Conservation (phyloP, 2,329 filamentous ascomycete species). For the Davidsoniella eucalypti region DNA sequence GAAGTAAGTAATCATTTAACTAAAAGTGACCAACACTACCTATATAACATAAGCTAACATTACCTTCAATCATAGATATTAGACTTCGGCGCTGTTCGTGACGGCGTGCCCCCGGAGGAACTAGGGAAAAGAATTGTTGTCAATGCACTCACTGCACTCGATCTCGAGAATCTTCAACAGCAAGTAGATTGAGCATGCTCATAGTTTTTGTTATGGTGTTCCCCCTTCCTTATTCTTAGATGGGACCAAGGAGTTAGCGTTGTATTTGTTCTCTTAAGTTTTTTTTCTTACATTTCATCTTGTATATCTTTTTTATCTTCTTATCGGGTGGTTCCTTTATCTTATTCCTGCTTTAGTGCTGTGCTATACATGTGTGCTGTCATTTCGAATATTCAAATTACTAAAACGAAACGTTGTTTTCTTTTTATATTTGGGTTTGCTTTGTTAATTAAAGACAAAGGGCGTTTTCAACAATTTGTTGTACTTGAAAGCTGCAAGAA, state of each 20-base stretch:
- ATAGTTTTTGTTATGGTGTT: not conserved
- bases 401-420: too few relatives aligned
- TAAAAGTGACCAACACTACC: conserved; percentile 4
- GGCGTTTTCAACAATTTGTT: too few relatives aligned
- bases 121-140: conserved; percentile 64
- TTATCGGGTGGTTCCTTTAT: too few relatives aligned
- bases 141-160: conserved; percentile 37
- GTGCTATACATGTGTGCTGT: too few relatives aligned
- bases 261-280: not conserved
- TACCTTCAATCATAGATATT: conserved; percentile 51
- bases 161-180: conserved; percentile 24
- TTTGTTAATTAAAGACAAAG: too few relatives aligned
- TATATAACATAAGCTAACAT: conserved; percentile 19
- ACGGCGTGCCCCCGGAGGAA: conserved; percentile 62
- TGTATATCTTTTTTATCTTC: too few relatives aligned
- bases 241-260: too few relatives aligned
- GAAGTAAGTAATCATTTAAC: conserved; percentile 46
- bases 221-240: too few relatives aligned
- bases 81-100: conserved; percentile 86
- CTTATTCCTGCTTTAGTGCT: too few relatives aligned
- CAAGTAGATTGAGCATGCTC: conserved; percentile 14
- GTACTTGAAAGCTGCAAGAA: too few relatives aligned
- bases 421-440: too few relatives aligned
- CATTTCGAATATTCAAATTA: too few relatives aligned
- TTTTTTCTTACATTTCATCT: not conserved